Evolutionary conservation across 2,329 filamentous ascomycete species (phyloP), one percentile per base, ranked within the genome.

Genomic region (Sclerotinia sclerotiorum): DNA sequence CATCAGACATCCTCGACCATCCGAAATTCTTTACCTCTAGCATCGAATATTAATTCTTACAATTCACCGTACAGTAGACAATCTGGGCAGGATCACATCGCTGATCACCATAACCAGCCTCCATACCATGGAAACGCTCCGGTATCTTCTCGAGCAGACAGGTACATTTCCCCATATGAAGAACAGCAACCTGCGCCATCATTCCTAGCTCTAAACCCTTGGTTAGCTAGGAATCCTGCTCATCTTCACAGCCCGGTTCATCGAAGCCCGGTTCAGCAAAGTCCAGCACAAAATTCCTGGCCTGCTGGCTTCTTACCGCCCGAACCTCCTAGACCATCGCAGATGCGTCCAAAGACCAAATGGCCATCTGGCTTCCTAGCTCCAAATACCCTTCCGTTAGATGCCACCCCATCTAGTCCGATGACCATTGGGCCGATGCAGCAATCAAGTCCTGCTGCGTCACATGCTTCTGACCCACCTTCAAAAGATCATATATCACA

Each of bases 271-370:
- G 3, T 39, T 6, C 46, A 62, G 17, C 29, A 51, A 51, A 62
- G 46, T 5, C 60, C 58, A 55, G 8, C 11, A 39, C 46, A 44
- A 32, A 44, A 51, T 46, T 35, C 49, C 39, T 68, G 65, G 57
- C 65, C 65, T 48, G 57, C 65, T 46, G 65, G 65, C 6, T 68
- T 68, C 24, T 29, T 68, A 17, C 49, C 49, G 1, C 65, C 57
- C 3, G 29, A 54, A 24, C 27, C 39, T 21, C 46, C 27, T 24
- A 42, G 17, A n/a, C 24, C 13, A 15, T 32, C 65, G 21, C 55
- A 51, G 13, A 13, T n/a, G 44, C 21, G 21, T 39, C 13, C 29
- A 2, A 63, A 63, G 32, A 63, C 48, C 27, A 29, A 52, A 63
- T 63, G 60, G 60, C 60, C 60, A 6, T 32, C 60, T 24, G 60